These are phyloP conservation scores for Eucommia ulmoides DNA, from an alignment of 257 asterid genomes.

Conservation along the genomic window DNA sequence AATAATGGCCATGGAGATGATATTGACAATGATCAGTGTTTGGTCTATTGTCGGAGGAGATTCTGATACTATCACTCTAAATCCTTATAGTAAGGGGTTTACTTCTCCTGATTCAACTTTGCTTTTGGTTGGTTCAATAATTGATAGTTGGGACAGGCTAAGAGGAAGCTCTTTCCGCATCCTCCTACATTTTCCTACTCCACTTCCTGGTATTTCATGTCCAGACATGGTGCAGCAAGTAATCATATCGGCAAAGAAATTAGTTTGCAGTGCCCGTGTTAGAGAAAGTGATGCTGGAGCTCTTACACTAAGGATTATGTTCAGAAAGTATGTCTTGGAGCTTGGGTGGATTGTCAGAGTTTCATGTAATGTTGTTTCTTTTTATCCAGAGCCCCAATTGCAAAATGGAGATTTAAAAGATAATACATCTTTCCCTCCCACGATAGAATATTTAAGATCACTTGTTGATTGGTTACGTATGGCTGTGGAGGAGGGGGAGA, in stretches of 20 bases:
- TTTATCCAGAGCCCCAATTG: slow-evolving; percentile 18
- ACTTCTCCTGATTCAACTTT: slow-evolving; percentile 60
- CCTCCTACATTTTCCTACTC: slow-evolving; percentile 74
- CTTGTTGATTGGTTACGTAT: slow-evolving; percentile 74
- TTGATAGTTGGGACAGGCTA: slow-evolving; percentile 96
- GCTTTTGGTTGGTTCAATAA: slow-evolving; percentile 79
- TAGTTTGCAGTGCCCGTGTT: slow-evolving; percentile 90
- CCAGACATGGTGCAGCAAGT: slow-evolving; percentile 45
- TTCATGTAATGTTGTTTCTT: slow-evolving; percentile 36
- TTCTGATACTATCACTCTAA: slow-evolving; percentile 29
- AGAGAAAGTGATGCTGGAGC: slow-evolving; percentile 99
- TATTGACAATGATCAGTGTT: slow-evolving; percentile 56
- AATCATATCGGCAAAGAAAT: slow-evolving; percentile 79
- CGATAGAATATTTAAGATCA: slow-evolving; percentile 50
- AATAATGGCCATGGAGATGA: slow-evolving; percentile 88
- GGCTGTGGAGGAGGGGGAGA: slow-evolving; percentile 80
- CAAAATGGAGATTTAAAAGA: slow-evolving; percentile 20
- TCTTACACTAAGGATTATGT: slow-evolving; percentile 71
- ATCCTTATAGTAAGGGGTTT: slow-evolving; percentile 60
- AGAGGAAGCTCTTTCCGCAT: slow-evolving; percentile 69
- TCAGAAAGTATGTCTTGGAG: slow-evolving; percentile 78
- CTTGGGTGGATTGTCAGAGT: slow-evolving; percentile 58
- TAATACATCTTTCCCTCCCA: slow-evolving; percentile 30
- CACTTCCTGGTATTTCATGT: slow-evolving; percentile 70
- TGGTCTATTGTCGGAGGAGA: slow-evolving; percentile 54